phyloP scores from a whole-genome alignment of 441 rosid species.

The Oxalis stricta region DNA sequence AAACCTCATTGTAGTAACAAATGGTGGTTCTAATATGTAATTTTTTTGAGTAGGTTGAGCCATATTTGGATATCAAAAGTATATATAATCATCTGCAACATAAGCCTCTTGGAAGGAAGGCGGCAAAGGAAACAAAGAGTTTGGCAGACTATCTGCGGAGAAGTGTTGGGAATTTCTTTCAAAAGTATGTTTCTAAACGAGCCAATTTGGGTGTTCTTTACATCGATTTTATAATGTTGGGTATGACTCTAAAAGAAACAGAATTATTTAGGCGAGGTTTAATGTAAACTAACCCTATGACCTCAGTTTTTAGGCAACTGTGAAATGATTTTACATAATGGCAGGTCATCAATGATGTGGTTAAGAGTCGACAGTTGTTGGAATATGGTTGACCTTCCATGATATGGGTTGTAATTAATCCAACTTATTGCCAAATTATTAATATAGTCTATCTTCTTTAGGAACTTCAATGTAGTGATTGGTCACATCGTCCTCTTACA shows the following conservation, averaged over 20 bases:
- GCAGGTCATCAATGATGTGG: no score
- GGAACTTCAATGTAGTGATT: conserved; percentile 98
- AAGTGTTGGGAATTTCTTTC: conserved; percentile 54
- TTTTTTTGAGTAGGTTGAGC: conserved; percentile 48
- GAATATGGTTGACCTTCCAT: conserved; percentile 4
- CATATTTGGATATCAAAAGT: conserved; percentile 52
- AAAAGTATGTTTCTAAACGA: conserved; percentile 38
- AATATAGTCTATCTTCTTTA: conserved; percentile 24
- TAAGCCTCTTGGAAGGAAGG: conserved; percentile 43
- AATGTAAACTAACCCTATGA: no score
- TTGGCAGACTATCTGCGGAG: conserved; percentile 59
- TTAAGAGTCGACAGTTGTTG: neutral
- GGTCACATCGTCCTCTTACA: conserved; percentile 87
- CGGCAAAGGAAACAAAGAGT: conserved; percentile 56
- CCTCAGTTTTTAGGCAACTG: no score
- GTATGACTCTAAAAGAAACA: neutral
- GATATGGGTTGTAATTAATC: conserved; percentile 4
- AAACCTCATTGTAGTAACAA: neutral
- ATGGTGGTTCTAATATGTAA: conserved; percentile 3
- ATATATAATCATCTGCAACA: conserved; percentile 40
- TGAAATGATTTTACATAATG: no score
- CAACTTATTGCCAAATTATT: conserved; percentile 9
- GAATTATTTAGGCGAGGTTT: no score
- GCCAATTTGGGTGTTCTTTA: neutral
- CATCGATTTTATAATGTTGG: neutral